Evolutionary conservation across 208 protist genomes (phyloP).

Genomic region (Crithidia expoeki): DNA sequence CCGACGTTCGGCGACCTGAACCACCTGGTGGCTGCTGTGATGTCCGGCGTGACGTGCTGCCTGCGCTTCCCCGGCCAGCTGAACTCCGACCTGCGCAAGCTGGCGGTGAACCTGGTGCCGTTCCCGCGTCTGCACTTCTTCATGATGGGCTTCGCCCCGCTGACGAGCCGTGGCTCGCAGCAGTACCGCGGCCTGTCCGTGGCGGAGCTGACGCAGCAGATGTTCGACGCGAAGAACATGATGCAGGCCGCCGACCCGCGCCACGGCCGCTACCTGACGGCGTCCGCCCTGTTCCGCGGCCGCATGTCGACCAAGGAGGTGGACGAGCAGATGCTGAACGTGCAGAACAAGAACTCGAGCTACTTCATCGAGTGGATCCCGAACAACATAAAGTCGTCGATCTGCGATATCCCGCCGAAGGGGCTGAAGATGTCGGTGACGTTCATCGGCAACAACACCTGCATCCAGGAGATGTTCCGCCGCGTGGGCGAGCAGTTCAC

Average conservation of each 20-base stretch:
- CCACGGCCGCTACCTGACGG: conserved; percentile 67
- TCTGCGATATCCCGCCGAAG: too few species aligned
- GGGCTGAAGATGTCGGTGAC: too few species aligned
- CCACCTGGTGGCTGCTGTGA: conserved; percentile 95
- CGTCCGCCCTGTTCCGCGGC: conserved; percentile 93
- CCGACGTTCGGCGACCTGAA: conserved; percentile 98
- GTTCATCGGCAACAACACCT: too few species aligned
- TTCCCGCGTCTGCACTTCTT: conserved; percentile 99
- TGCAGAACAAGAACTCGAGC: too few species aligned
- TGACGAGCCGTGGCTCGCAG: conserved; percentile 87
- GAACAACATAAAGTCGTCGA: too few species aligned
- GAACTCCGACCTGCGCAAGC: conserved; percentile 96
- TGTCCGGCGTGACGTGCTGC: conserved; percentile 96
- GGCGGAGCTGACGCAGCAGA: conserved; percentile 95
- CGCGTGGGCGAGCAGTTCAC: too few species aligned
- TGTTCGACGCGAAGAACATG: conserved; percentile 99
- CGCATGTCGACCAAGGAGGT: conserved; percentile 96
- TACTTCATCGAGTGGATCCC: too few species aligned
- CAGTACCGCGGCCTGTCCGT: conserved; percentile 82
- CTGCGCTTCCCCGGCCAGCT: conserved; percentile 98
- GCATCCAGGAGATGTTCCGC: too few species aligned
- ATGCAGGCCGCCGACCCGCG: conserved; percentile 87
- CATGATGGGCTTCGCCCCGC: conserved; percentile 96
- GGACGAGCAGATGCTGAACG: too few species aligned
- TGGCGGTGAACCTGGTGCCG: conserved; percentile 98